A percentile compares a stretch with the other conserved stretches of the same genome.
phyloP scores from a whole-genome alignment of 129 eudicot genomes.

The carrot (Daucus carota) region DNA sequence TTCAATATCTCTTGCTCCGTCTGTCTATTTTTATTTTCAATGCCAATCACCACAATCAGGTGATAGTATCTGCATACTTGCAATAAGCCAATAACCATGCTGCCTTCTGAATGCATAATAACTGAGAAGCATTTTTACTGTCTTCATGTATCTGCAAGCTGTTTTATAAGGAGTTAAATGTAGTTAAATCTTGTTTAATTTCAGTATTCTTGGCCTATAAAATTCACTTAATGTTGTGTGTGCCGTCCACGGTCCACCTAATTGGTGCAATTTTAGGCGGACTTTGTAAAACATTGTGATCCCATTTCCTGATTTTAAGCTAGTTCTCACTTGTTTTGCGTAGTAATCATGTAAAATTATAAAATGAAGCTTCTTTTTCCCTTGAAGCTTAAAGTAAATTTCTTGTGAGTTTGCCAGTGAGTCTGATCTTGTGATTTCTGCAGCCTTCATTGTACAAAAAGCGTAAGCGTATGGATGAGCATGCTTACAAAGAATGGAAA shows the following conservation, averaged over 20 bases:
- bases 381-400: no score
- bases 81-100: background rate
- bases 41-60: background rate
- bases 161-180: background rate
- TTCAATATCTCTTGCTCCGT: background rate
- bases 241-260: background rate
- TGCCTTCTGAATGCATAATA: background rate
- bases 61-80: background rate
- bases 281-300: background rate
- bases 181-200: background rate
- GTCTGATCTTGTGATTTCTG: conserved; percentile 9
- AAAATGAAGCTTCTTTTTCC: background rate
- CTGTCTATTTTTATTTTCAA: background rate
- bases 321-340: background rate
- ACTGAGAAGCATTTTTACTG: background rate
- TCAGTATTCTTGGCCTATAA: background rate
- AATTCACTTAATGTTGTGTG: background rate
- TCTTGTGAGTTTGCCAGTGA: background rate
- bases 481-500: conserved; percentile 75
- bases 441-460: conserved; percentile 75
- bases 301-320: background rate
- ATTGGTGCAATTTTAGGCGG: background rate
- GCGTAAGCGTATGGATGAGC: conserved; percentile 59
- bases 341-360: no score
- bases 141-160: background rate